Base-by-base conservation (phyloP, 1,284 basidiomycete genomes). In the Trametes sp. region DNA sequence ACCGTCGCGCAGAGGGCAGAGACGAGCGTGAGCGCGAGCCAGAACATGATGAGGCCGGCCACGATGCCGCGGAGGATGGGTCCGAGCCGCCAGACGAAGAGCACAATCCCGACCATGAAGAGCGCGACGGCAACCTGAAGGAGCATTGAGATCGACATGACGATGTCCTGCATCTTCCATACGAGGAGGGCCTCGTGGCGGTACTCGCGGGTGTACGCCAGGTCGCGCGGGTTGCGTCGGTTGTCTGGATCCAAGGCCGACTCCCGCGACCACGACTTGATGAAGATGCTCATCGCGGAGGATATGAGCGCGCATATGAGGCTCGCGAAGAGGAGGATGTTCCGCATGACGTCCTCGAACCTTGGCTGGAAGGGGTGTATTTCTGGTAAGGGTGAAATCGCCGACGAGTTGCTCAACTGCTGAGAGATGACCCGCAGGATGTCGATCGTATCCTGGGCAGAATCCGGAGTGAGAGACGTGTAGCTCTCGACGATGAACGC, bases 221-320 rank as follows among this genome's bases (percentile, higher is more conserved):
- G 35, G 11, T 62, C 49, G 41, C 54, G 54, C n/a, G 51, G 49
- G n/a, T 48, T 44, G n/a, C 28, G 45, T 31, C 46, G 3, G 16
- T 19, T 29, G 46, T 6, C 4, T 2, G 46, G 16, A 38, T 53
- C 55, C 48, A 42, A 29, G 9, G 36, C 42, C 29, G 50, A 35
- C 19, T 51, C 54, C 21, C 54, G 61, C 21, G 57, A 48, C 55
- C 55, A 57, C 8, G 57, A 29, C 48, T 62, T 57, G 31, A 58
- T 31, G 50, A 49, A 54, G 23, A 62, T 35, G 45, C 55, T 46
- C 45, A 49, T 54, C 13, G 28, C 28, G 16, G 59, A 52, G 3
- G 54, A 29, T 11, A 52, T 36, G 42, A 61, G 48, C 31, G 36
- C 31, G 23, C 49, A 35, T n/a, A 52, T 38, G 41, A 61, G 59